A percentile compares a stretch with the other conserved stretches of the same genome.
phyloP scores from a whole-genome alignment of 2,329 filamentous ascomycete genomes.

The Biscogniauxia sp. region DNA sequence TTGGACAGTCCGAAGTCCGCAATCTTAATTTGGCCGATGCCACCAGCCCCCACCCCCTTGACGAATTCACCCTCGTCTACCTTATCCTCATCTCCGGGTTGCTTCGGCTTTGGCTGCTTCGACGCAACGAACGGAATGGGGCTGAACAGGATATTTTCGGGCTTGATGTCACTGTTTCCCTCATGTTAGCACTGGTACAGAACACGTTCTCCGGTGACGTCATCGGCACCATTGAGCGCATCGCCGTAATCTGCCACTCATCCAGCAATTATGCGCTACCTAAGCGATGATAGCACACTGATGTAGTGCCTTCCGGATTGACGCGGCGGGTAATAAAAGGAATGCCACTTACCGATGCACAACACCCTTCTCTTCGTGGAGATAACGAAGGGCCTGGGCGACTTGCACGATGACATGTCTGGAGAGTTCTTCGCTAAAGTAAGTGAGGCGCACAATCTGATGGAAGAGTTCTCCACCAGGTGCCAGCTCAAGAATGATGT shows the following conservation, averaged over 20 bases:
- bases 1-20: constrained; percentile 97
- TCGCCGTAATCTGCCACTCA: neutral
- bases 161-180: constrained; percentile 82
- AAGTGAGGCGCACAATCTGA: constrained; percentile 95
- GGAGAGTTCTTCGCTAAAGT: constrained; percentile 95
- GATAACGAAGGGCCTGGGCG: constrained; percentile 87
- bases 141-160: constrained; percentile 93
- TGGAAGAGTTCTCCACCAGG: constrained; percentile 97
- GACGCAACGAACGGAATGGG: constrained; percentile 79
- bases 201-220: constrained; percentile 29
- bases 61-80: constrained; percentile 94
- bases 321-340: neutral
- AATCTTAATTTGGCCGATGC: constrained; percentile 94
- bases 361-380: constrained; percentile 92
- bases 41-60: constrained; percentile 75
- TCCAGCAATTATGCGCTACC: neutral
- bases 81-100: constrained; percentile 94
- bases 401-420: constrained; percentile 94
- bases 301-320: neutral
- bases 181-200: constrained; percentile 15
- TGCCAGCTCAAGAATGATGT: constrained; percentile 92
- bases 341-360: constrained; percentile 79
- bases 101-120: constrained; percentile 74
- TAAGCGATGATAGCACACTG: neutral
- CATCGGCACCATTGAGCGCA: constrained; percentile 16